Evolutionary conservation across 352 stramenopile genomes (phyloP).

Genomic region (Sclerospora graminicola): DNA sequence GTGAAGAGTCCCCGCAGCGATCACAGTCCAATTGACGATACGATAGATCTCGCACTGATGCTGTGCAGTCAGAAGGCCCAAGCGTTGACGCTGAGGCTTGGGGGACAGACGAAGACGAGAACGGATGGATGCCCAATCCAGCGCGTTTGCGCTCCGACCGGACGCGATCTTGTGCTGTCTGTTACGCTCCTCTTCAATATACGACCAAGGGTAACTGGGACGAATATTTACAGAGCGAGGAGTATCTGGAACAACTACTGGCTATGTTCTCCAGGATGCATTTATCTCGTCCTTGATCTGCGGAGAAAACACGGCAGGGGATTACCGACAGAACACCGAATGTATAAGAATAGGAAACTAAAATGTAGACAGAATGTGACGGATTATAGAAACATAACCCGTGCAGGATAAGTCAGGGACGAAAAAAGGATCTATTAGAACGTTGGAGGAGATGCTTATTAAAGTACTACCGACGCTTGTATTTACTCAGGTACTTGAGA

Average conservation of each 20-base stretch:
- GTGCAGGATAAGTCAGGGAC: slow-evolving; percentile 53
- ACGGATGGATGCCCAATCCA: slow-evolving; percentile 80
- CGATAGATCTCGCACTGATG: too few species aligned
- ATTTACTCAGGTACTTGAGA: slow-evolving; percentile 70
- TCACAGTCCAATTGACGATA: too few species aligned
- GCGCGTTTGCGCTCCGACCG: slow-evolving; percentile 70
- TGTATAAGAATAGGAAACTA: slow-evolving; percentile 75
- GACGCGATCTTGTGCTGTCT: slow-evolving; percentile 63
- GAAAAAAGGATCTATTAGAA: slow-evolving; percentile 63
- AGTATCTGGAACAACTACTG: slow-evolving; percentile 60
- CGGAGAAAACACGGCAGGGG: slow-evolving; percentile 50
- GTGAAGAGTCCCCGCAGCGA: too few species aligned
- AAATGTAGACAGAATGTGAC: slow-evolving; percentile 79
- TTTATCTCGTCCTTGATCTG: slow-evolving; percentile 78
- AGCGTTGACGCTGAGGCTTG: too few species aligned
- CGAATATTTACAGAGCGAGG: slow-evolving; percentile 75
- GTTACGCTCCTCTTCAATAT: slow-evolving; percentile 69
- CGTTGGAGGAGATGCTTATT: too few species aligned
- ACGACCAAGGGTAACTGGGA: slow-evolving; percentile 60
- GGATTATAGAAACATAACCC: slow-evolving; percentile 75
- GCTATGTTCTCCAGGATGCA: slow-evolving; percentile 53
- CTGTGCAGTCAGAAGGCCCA: not conserved
- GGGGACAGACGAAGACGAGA: slow-evolving; percentile 28
- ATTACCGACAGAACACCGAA: slow-evolving; percentile 79
- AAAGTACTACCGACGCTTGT: slow-evolving; percentile 62